Base-by-base conservation (phyloP, 2,329 filamentous ascomycete genomes). In the Zymoseptoria pseudotritici region DNA sequence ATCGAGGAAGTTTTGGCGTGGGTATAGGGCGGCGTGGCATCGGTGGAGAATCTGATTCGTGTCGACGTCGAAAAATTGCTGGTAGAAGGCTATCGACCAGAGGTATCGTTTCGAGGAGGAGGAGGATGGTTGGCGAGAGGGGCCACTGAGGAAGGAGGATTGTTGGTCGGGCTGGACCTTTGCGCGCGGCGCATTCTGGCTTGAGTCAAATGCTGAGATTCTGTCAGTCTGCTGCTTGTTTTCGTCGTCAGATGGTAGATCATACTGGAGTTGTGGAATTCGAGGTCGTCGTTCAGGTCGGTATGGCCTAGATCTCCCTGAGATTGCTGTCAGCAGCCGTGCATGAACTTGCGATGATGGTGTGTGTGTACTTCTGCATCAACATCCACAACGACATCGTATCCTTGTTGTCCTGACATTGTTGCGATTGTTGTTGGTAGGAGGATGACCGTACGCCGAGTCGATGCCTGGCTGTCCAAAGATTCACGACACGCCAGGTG, bases 31-130 rank as follows among this genome's bases (percentile, higher is more conserved):
- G 1, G 91, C 88, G 75, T 86, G 87, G 77, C 94, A 97, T 66
- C 94, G 89, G 70, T 87, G 82, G 58, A 97, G 79, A 20, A 99
- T 92, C 57, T 94, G 90, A 61, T 84, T 87, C 1, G 94, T 97
- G 77, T 99, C 94, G 65, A 99, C 93, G 73, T 99, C 94, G 78
- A 99, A 99, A 84, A 94, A 97, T 78, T 96, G 94, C 58, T 91
- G 86, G 79, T 99, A 99, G 81, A 96, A 99, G 60, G 86, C 86
- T 63, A 97, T 81, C 53, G 86, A 86, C 94, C 94, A 99, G 65
- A 97, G 88, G 79, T 88, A 91, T 71, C 90, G 90, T 78, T 97
- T 97, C 62, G 72, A 69, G 53, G 65, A 67, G 53, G 65, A 67
- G 24, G 67, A 65, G 24, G 68, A 65, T 53, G 66, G 60, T 36